These are phyloP conservation scores for Scenedesmus sp. DNA, from an alignment of 163 green algal genomes.

Conservation along the genomic window DNA sequence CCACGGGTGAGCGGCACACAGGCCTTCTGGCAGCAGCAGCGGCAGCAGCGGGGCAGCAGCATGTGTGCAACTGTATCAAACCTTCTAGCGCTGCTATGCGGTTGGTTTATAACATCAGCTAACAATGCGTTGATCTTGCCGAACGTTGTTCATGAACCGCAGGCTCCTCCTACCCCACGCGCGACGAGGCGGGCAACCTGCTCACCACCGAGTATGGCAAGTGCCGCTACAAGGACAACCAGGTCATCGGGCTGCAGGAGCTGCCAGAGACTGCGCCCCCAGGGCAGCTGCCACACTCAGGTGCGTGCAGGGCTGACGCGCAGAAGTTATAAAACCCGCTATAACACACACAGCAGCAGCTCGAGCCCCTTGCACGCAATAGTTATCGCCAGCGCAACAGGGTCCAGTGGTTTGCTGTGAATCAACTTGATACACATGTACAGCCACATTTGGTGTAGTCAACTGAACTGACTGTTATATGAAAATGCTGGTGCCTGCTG, in stretches of 20 bases:
- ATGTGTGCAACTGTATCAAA: neutral
- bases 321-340: neutral
- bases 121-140: neutral
- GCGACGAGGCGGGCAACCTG: slow-evolving; percentile 86
- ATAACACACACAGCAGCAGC: too few relatives aligned
- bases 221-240: slow-evolving; percentile 94
- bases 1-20: neutral
- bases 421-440: too few relatives aligned
- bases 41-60: neutral
- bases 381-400: too few relatives aligned
- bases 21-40: neutral
- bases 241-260: slow-evolving; percentile 95
- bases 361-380: too few relatives aligned
- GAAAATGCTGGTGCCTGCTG: too few relatives aligned
- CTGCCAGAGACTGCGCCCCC: slow-evolving; percentile 96
- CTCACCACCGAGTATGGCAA: slow-evolving; percentile 94
- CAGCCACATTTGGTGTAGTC: too few relatives aligned
- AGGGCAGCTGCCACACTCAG: slow-evolving; percentile 92
- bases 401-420: too few relatives aligned
- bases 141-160: neutral
- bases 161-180: slow-evolving; percentile 76
- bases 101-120: neutral
- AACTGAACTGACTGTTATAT: too few relatives aligned
- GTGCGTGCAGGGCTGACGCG: slow-evolving; percentile 57
- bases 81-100: neutral